Evolutionary conservation across 2,329 filamentous ascomycete genomes (phyloP), one percentile per base, ranked within the genome.

Genomic region (Spiromastix sp.): DNA sequence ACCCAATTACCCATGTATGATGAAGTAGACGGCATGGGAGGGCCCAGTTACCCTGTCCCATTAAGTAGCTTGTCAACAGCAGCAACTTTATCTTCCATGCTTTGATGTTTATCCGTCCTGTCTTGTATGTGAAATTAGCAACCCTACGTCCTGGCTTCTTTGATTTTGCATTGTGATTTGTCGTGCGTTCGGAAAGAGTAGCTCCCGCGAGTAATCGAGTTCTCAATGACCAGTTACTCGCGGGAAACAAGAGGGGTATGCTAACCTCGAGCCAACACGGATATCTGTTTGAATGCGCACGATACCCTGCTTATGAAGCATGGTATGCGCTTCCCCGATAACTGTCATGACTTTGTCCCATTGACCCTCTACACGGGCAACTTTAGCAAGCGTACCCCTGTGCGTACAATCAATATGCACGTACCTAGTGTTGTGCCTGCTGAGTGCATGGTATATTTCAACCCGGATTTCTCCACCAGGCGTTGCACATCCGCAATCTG

Each of bases 401-500:
- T 11, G 18, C 7, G 9, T 31, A 20, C 5, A 20, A 20, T 4
- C 11, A 5, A 12, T 13, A 10, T 16, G 15, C 18, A 67, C 78
- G 39, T 66, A 91, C 85, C 86, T 37, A 96, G 74, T 0, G 89
- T 96, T 0, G 89, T 95, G 9, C 89, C 91, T 2, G 86, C 87
- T 17, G 84, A 87, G 62, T 96, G 89, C 85, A 96, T 91, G 30
- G 73, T 78, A 56, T 87, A 89, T 44, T 76, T 79, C 43, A 96
- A 59, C 2, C 85, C 85, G 48, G 81, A 91, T 36, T 74, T 77
- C 59, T 81, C 77, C 49, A 98, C 71, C 22, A 96, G 70, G 38
- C 79, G 77, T 64, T 96, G 89, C 24, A 96, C 85, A 43, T 82
- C 79, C 21, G 89, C 89, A 19, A 98, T 78, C 56, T 96, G 83